Conservation (phyloP, 2,329 filamentous ascomycete species). For the Keithomyces neogunnii region DNA sequence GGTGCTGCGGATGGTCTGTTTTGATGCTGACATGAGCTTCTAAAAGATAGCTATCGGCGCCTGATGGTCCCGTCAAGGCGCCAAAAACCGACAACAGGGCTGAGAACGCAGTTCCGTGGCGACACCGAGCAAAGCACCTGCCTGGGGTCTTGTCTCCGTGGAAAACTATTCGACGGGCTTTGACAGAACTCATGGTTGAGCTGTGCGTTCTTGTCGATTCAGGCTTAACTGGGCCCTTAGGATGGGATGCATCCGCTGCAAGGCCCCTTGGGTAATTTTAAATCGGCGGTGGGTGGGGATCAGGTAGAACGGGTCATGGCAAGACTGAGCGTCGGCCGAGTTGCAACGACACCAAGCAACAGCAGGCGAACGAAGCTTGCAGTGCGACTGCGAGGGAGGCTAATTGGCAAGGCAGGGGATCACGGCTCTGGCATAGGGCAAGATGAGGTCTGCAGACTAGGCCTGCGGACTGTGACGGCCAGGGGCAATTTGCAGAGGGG, state of each 20-base stretch:
- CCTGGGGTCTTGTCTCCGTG: too few species aligned
- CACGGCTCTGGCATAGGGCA: neutral
- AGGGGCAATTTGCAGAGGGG: neutral
- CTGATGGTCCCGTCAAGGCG: slow-evolving; percentile 19
- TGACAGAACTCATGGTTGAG: neutral
- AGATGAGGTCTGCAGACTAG: neutral
- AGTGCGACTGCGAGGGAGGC: neutral
- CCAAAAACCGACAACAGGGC: neutral
- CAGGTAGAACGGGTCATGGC: too few species aligned
- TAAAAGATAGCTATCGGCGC: slow-evolving; percentile 11
- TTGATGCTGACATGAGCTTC: slow-evolving; percentile 4
- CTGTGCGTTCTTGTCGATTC: neutral
- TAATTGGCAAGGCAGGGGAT: neutral
- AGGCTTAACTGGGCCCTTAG: neutral
- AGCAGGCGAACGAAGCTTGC: neutral
- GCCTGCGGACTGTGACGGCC: neutral
- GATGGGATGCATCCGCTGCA: slow-evolving; percentile 1
- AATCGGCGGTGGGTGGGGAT: neutral
- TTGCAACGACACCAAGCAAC: neutral
- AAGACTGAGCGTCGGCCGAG: too few species aligned
- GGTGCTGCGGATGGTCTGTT: slow-evolving; percentile 5
- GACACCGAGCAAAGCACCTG: too few species aligned
- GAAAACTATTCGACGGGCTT: neutral
- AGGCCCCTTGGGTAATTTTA: slow-evolving; percentile 7
- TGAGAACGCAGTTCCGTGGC: neutral